Evolutionary conservation across 1,139 yeast genomes (phyloP).

Genomic region (Debaryomyces udenii): DNA sequence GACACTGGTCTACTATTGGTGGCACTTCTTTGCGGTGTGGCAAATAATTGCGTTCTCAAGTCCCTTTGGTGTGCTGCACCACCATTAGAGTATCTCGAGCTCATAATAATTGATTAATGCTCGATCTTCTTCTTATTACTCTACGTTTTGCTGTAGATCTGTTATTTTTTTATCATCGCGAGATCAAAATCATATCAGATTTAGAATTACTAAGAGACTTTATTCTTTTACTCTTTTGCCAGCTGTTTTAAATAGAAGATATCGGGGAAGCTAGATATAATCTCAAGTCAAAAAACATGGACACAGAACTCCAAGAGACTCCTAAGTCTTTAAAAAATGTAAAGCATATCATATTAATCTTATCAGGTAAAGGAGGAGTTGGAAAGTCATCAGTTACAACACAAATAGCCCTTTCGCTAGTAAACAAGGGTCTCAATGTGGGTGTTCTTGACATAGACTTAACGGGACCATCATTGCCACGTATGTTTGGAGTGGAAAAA

Average conservation of each 20-base stretch:
- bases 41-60: constrained; percentile 49
- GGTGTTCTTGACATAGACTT: constrained; percentile 95
- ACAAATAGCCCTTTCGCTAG: constrained; percentile 82
- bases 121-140: not conserved
- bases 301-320: constrained; percentile 25
- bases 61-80: constrained; percentile 51
- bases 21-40: constrained; percentile 26
- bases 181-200: not conserved
- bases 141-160: not conserved
- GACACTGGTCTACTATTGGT: constrained; percentile 30
- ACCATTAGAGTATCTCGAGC: constrained; percentile 38
- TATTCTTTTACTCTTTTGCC: too few species aligned
- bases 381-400: constrained; percentile 97
- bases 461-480: constrained; percentile 95
- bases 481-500: constrained; percentile 91
- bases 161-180: constrained; percentile 2
- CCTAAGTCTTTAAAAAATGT: constrained; percentile 63
- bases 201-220: constrained; percentile 2
- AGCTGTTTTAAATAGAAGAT: too few species aligned
- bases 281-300: too few species aligned
- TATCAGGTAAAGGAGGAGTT: constrained; percentile 62
- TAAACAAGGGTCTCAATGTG: constrained; percentile 69
- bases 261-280: too few species aligned
- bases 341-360: constrained; percentile 60
- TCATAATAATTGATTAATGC: constrained; percentile 20